Base-by-base conservation (phyloP, 441 rosid species). In the Populus hybrid region DNA sequence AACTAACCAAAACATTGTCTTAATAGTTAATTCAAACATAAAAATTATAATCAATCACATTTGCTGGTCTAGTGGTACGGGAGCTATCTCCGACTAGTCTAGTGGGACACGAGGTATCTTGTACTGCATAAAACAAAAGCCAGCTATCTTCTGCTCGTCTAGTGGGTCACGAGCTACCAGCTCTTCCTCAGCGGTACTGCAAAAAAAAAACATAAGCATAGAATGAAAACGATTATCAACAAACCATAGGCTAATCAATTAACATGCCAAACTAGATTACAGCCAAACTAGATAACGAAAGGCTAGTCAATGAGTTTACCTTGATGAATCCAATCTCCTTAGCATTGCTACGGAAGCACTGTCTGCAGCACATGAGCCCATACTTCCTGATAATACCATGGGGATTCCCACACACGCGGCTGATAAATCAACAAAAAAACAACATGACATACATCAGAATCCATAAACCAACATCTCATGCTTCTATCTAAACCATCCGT, bases 331-430 rank as follows among this genome's bases (percentile, higher is more conserved):
- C 94, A 42, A 92, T 88, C 69, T 90, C 94, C 87, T 92, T 92
- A 53, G 96, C 94, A 9, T 92, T 92, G 90, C 94, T 92, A 3
- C 90, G 90, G 89, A 90, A 92, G 80, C 94, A 92, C 76, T 91
- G 94, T 75, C 96, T 88, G 80, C 96, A 91, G 81, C 94, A 91
- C 90, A 88, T 91, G 18, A 90, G 90, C 14, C 92, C 94, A 69
- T 91, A 89, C 87, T 91, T 91, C 81, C 91, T 77, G 82, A 91
- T 91, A 33, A 91, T 42, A 2, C 90, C 96, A 75, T 89, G 96
- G 1, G 94, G 88, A 74, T 91, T 91, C 28, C 95, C 93, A n/a
- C 93, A 91, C 24, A 91, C 95, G 42, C 91, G 94, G 80, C 96
- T 90, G 69, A 18, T 61, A 42, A 35, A 81, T 29, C 18, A 65